Percentiles rank a stretch among this genome's conserved stretches.
Evolutionary conservation across 352 stramenopile genomes (phyloP).

Genomic region (Globisporangium iwayamae): DNA sequence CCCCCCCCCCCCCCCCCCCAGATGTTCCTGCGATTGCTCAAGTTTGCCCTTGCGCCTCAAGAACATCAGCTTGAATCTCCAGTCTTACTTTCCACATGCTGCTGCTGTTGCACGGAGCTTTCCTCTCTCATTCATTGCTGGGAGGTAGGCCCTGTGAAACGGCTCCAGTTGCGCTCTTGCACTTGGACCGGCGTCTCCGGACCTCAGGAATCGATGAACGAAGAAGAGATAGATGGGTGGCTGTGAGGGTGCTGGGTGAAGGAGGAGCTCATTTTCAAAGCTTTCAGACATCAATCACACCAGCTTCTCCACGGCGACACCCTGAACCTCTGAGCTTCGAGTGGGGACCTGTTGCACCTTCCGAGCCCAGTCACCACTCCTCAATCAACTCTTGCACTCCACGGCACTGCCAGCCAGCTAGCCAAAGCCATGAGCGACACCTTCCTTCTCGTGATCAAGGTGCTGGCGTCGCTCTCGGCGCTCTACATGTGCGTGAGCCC

Average conservation of each 20-base stretch:
- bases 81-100: not conserved
- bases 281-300: not conserved
- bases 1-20: no score
- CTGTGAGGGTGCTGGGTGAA: not conserved
- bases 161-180: not conserved
- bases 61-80: not conserved
- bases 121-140: not conserved
- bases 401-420: not conserved
- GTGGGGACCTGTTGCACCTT: no score
- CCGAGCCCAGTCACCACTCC: not conserved
- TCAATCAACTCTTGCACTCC: not conserved
- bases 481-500: constrained; percentile 77
- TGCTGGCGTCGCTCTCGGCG: constrained; percentile 59
- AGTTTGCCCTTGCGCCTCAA: not conserved
- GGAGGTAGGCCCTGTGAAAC: not conserved
- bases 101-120: not conserved
- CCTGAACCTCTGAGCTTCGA: not conserved
- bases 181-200: no score
- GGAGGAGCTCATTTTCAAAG: not conserved
- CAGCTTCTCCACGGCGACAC: not conserved
- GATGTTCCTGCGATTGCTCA: not conserved
- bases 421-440: constrained; percentile 11
- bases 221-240: not conserved
- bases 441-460: constrained; percentile 51
- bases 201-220: no score